Evolutionary conservation across 148 eudicot species (phyloP).

Genomic region (Camellia lanceoleosa): DNA sequence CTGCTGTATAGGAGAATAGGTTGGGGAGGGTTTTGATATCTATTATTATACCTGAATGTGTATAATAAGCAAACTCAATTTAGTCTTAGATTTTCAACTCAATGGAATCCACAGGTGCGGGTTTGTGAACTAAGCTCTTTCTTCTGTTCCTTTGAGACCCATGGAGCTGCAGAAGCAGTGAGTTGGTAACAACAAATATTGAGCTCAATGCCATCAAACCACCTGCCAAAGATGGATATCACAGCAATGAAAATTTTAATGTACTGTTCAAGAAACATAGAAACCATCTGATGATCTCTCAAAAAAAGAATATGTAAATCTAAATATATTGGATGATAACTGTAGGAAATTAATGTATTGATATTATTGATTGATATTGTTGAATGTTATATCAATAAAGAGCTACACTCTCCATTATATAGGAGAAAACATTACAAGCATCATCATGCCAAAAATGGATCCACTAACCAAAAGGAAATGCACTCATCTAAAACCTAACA

Average conservation of each 20-base stretch:
- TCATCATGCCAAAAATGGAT: too few species aligned
- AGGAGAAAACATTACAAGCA: too few species aligned
- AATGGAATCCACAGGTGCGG: background rate
- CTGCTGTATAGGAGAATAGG: too few species aligned
- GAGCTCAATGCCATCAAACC: slow-evolving; percentile 95
- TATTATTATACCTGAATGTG: too few species aligned
- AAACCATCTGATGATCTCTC: background rate
- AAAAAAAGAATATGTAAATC: background rate
- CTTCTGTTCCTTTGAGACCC: slow-evolving; percentile 41
- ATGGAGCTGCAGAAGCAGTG: slow-evolving; percentile 78
- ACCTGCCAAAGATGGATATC: slow-evolving; percentile 40
- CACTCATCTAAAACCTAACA: too few species aligned
- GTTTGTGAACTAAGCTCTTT: slow-evolving; percentile 19
- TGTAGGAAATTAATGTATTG: too few species aligned
- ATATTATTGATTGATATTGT: too few species aligned
- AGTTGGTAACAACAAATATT: slow-evolving; percentile 78
- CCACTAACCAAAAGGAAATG: too few species aligned
- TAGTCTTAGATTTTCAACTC: slow-evolving; percentile 1
- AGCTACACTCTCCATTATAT: too few species aligned
- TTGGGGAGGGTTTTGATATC: too few species aligned
- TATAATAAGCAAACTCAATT: background rate
- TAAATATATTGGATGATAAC: background rate
- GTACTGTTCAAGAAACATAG: background rate
- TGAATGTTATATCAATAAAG: too few species aligned
- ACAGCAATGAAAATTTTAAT: background rate